Evolutionary conservation across 164 flowering plant species (phyloP).

Genomic region (Tetracentron sinense): DNA sequence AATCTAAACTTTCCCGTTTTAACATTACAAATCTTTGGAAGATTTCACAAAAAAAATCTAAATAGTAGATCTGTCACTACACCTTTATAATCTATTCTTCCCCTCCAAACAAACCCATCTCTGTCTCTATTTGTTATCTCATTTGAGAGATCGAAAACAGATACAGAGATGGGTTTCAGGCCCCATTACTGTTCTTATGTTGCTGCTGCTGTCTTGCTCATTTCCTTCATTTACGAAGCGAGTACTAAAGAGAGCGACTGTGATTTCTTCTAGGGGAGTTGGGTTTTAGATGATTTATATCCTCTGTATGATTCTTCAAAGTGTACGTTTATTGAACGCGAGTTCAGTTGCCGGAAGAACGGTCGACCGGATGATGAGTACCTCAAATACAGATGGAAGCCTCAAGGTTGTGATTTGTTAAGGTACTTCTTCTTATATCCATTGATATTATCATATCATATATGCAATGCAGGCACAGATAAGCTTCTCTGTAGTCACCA

Average conservation of each 20-base stretch:
- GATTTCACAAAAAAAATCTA: too few species aligned
- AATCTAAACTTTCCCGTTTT: too few species aligned
- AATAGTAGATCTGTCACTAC: too few species aligned
- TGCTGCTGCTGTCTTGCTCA: neutral
- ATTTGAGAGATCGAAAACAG: neutral
- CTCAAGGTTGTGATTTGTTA: slow-evolving; percentile 26
- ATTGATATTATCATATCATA: too few species aligned
- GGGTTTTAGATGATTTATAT: slow-evolving; percentile 32
- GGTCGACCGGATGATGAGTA: slow-evolving; percentile 34
- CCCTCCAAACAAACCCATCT: too few species aligned
- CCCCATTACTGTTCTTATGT: neutral
- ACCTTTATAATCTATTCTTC: too few species aligned
- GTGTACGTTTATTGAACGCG: slow-evolving; percentile 32
- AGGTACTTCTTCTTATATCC: too few species aligned
- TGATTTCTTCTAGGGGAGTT: slow-evolving; percentile 30
- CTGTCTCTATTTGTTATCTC: too few species aligned
- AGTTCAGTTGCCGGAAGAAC: slow-evolving; percentile 35
- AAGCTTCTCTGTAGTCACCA: too few species aligned
- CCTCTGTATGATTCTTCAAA: slow-evolving; percentile 31
- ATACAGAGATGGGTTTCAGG: neutral
- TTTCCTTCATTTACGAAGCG: neutral
- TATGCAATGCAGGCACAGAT: too few species aligned
- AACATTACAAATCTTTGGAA: too few species aligned
- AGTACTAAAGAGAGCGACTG: slow-evolving; percentile 8
- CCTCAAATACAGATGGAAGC: slow-evolving; percentile 40